phyloP scores from a whole-genome alignment of 345 rosid species.

The Gossypium arboreum region DNA sequence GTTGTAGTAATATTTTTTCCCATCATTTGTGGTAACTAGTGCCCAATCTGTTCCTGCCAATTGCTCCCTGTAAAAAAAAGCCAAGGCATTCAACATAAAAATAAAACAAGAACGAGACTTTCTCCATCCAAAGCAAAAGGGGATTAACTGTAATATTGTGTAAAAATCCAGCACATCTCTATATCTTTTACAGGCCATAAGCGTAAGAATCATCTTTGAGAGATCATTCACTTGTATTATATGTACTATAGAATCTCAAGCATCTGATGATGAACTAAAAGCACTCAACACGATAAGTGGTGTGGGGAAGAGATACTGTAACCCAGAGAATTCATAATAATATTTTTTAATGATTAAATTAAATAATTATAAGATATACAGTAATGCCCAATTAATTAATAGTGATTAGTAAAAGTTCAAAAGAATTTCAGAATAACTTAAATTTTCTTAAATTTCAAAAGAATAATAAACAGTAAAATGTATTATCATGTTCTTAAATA shows the following conservation, averaged over 20 bases:
- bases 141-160: neutral
- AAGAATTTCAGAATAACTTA: neutral
- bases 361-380: neutral
- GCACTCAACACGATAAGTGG: no score
- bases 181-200: neutral
- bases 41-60: conserved; percentile 90
- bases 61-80: conserved; percentile 55
- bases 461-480: neutral
- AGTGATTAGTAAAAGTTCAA: neutral
- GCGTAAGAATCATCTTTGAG: neutral
- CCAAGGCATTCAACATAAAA: neutral
- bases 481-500: neutral
- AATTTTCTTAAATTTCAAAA: neutral
- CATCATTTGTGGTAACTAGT: conserved; percentile 76
- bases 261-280: no score
- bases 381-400: neutral
- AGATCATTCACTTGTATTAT: no score
- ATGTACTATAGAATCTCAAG: no score
- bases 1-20: conserved; percentile 88
- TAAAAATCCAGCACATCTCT: neutral
- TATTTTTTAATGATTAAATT: no score
- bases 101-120: neutral
- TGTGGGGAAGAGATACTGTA: no score
- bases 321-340: no score
- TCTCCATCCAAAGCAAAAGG: neutral